Conservation (phyloP, 2,329 filamentous ascomycete species). For the Rhynchosporium graminicola region DNA sequence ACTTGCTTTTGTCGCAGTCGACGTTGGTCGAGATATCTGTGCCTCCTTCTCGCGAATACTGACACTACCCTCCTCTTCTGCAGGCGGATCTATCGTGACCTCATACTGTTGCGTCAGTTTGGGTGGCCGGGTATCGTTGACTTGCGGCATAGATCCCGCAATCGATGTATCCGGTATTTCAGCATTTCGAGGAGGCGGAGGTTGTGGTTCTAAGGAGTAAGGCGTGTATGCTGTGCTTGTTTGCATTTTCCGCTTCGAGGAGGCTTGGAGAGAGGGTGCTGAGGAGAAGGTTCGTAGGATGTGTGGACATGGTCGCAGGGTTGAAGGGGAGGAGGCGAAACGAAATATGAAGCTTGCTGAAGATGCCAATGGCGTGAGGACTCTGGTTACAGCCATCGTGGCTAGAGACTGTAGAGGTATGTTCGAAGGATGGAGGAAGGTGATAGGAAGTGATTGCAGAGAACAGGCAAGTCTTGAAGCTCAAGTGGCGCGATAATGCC, state of each 20-base stretch:
- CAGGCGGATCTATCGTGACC: conserved; percentile 16
- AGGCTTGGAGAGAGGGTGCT: conserved; percentile 44
- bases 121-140: conserved; percentile 50
- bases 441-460: background rate
- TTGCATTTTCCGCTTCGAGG: conserved; percentile 62
- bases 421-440: background rate
- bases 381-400: conserved; percentile 38
- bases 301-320: conserved; percentile 44
- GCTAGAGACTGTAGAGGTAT: background rate
- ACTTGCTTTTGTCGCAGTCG: background rate
- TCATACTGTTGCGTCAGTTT: conserved; percentile 43
- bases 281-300: conserved; percentile 51
- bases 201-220: conserved; percentile 55
- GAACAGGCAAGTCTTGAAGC: too few species aligned
- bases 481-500: background rate
- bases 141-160: conserved; percentile 46
- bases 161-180: conserved; percentile 63
- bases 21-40: conserved; percentile 61
- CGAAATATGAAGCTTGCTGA: conserved; percentile 35
- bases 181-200: conserved; percentile 56
- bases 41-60: conserved; percentile 63
- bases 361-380: conserved; percentile 38
- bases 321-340: conserved; percentile 40
- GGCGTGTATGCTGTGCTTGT: conserved; percentile 66
- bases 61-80: conserved; percentile 43